phyloP scores from a whole-genome alignment of 1,284 basidiomycete genomes.

The Cryptococcus sp. region DNA sequence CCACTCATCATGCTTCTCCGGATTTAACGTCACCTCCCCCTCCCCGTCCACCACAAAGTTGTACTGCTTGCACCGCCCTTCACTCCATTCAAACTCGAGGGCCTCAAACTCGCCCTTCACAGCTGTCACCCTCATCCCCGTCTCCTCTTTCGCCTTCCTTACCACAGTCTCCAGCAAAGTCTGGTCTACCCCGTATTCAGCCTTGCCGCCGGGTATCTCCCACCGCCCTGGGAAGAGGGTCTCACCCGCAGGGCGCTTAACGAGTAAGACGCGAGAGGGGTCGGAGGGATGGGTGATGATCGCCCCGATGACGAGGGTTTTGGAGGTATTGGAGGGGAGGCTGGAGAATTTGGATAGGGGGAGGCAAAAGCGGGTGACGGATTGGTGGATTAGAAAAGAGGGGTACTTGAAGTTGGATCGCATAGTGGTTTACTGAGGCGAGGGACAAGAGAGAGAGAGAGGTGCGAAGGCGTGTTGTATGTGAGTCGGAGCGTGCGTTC shows the following conservation, averaged over 20 bases:
- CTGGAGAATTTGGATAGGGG: slow-evolving; percentile 7
- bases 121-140: slow-evolving; percentile 4
- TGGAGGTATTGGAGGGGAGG: slow-evolving; percentile 6
- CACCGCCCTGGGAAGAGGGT: not conserved
- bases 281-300: not conserved
- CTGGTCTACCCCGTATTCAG: slow-evolving; percentile 8
- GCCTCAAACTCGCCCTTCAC: slow-evolving; percentile 4
- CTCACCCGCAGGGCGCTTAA: slow-evolving; percentile 2
- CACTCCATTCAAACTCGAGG: not conserved
- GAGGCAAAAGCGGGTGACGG: slow-evolving; percentile 3
- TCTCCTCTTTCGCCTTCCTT: slow-evolving; percentile 6
- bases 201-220: slow-evolving; percentile 7
- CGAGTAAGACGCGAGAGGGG: not conserved
- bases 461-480: no score
- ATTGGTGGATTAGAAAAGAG: slow-evolving; percentile 10
- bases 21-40: no score
- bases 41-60: slow-evolving; percentile 5
- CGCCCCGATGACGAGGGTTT: slow-evolving; percentile 1
- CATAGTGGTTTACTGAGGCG: no score
- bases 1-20: no score
- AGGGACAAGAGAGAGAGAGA: no score
- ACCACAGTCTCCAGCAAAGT: slow-evolving; percentile 8
- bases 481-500: no score
- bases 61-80: slow-evolving; percentile 2
- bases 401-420: not conserved